phyloP scores from a whole-genome alignment of 495 filamentous ascomycete genomes.

The Lindgomyces ingoldianus region DNA sequence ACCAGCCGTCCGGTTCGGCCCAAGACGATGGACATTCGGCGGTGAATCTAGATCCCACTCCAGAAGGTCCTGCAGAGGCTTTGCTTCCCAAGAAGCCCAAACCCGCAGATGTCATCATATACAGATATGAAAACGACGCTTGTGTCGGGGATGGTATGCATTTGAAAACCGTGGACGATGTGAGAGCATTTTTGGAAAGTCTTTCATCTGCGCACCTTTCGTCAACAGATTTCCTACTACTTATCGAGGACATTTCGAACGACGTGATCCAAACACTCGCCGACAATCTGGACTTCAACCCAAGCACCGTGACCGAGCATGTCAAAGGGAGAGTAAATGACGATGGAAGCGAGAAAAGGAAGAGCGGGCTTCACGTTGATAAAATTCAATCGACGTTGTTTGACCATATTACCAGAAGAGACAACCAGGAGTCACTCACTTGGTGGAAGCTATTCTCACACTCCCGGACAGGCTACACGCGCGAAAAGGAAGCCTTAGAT shows the following conservation, averaged over 20 bases:
- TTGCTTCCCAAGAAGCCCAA: not conserved
- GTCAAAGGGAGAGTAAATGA: constrained; percentile 1
- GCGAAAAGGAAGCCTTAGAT: constrained; percentile 1
- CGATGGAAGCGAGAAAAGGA: not conserved
- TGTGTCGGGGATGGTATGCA: not conserved
- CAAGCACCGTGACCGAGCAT: not conserved
- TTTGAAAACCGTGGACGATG: not conserved
- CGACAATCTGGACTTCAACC: not conserved
- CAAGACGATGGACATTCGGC: not conserved
- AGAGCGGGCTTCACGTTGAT: not conserved
- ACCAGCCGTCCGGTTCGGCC: not conserved
- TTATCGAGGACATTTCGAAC: not conserved
- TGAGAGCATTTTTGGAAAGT: not conserved
- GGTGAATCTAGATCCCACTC: not conserved
- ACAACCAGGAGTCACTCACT: not conserved
- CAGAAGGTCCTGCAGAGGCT: not conserved
- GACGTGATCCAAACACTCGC: not conserved
- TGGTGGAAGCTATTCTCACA: constrained; percentile 6
- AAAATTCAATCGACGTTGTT: not conserved
- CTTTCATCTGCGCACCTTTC: not conserved
- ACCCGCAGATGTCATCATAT: not conserved
- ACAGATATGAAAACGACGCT: not conserved
- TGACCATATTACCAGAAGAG: not conserved
- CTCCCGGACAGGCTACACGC: not conserved
- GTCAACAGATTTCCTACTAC: not conserved